Evolutionary conservation across 2,329 filamentous ascomycete species (phyloP).

Genomic region (Botrytis elliptica): DNA sequence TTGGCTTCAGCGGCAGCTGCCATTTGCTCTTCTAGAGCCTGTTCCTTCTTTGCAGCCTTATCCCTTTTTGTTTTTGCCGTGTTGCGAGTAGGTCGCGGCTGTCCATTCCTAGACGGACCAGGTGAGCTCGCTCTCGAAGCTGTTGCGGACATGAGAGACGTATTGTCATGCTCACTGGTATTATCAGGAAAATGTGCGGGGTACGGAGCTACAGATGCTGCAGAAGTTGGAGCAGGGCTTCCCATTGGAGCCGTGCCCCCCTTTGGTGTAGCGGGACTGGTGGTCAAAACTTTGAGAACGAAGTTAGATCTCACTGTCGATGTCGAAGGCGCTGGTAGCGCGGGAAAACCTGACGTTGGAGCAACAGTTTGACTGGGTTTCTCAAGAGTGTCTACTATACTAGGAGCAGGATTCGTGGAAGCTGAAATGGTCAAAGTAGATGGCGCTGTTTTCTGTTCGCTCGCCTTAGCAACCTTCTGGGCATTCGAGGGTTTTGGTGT

Average conservation of each 20-base stretch:
- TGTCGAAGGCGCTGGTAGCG: constrained; percentile 45
- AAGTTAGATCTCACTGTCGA: background rate
- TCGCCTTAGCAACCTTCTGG: constrained; percentile 24
- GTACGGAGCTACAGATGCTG: constrained; percentile 41
- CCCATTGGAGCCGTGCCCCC: constrained; percentile 51
- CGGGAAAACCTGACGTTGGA: constrained; percentile 48
- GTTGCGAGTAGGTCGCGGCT: constrained; percentile 51
- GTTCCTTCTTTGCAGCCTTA: constrained; percentile 65
- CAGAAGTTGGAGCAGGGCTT: constrained; percentile 36
- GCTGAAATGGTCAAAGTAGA: constrained; percentile 47
- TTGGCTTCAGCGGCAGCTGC: constrained; percentile 49
- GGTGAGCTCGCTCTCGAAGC: constrained; percentile 72
- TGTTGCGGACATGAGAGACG: constrained; percentile 71
- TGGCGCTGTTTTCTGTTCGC: constrained; percentile 32
- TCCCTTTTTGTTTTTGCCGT: constrained; percentile 76
- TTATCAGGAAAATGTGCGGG: constrained; percentile 60
- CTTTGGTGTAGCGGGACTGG: constrained; percentile 60
- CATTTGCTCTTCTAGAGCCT: constrained; percentile 52
- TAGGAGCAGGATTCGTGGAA: constrained; percentile 44
- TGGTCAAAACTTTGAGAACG: background rate
- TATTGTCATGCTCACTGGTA: constrained; percentile 73
- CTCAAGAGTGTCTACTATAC: constrained; percentile 32
- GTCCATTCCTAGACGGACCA: constrained; percentile 63
- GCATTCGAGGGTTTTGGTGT: constrained; percentile 17
- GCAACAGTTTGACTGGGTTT: constrained; percentile 26